These are phyloP conservation scores for Penicillium cataractarum DNA, from an alignment of 495 filamentous ascomycete genomes.

Conservation along the genomic window DNA sequence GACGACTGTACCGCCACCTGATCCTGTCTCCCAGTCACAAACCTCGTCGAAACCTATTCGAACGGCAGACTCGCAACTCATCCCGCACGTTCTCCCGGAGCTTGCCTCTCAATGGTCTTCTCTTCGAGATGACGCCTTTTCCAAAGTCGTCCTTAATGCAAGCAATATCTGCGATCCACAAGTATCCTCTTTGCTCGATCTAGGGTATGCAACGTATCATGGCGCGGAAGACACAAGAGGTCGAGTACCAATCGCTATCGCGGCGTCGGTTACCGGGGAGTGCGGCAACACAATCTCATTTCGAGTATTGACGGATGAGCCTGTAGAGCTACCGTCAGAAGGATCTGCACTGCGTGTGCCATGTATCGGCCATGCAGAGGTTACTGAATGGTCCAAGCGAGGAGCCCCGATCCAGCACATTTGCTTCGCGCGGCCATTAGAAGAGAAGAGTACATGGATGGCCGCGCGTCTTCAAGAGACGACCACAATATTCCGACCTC, in stretches of 20 bases:
- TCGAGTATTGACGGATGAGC: slow-evolving; percentile 39
- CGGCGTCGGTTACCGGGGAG: slow-evolving; percentile 46
- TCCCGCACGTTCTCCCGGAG: slow-evolving; percentile 42
- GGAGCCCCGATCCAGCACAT: slow-evolving; percentile 67
- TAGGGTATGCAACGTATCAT: slow-evolving; percentile 44
- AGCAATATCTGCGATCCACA: slow-evolving; percentile 42
- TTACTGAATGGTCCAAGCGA: slow-evolving; percentile 57
- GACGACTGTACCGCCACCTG: slow-evolving; percentile 32
- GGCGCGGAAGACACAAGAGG: slow-evolving; percentile 31
- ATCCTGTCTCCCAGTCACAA: slow-evolving; percentile 18
- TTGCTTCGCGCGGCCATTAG: slow-evolving; percentile 59
- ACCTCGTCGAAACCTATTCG: slow-evolving; percentile 13
- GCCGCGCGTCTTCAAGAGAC: slow-evolving; percentile 60
- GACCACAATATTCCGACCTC: slow-evolving; percentile 64
- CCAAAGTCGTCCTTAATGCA: slow-evolving; percentile 32
- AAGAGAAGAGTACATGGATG: slow-evolving; percentile 58
- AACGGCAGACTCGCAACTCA: slow-evolving; percentile 20
- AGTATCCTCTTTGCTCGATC: slow-evolving; percentile 44
- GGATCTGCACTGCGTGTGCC: slow-evolving; percentile 30
- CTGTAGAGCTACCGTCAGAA: slow-evolving; percentile 28
- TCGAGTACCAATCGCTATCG: slow-evolving; percentile 45
- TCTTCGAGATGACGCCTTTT: slow-evolving; percentile 34
- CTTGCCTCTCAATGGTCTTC: slow-evolving; percentile 40
- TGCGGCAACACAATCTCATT: slow-evolving; percentile 48
- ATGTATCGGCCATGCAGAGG: slow-evolving; percentile 44